Base-by-base conservation (phyloP, 805 yeast genomes). In the Yarrowia bubula region DNA sequence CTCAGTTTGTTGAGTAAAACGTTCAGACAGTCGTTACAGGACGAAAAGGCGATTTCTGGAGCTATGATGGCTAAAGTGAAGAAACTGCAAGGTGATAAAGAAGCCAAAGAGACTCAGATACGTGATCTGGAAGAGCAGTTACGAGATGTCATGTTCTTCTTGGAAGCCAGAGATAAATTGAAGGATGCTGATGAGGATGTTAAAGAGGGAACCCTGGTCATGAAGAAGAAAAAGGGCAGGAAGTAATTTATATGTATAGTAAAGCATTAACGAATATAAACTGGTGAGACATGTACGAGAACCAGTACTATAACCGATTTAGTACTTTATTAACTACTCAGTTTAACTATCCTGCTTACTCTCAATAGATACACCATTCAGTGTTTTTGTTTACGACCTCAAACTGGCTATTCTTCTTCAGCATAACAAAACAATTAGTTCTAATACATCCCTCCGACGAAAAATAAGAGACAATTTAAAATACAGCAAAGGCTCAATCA, bases 61-160 rank as follows among this genome's bases (percentile, higher is more conserved):
- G 80, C 76, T 2, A 70, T 84, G 55, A 69, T 77, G 2, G 72
- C 75, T 28, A 80, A 80, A 61, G 67, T 84, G 7, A 82, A 78
- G 22, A 69, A 69, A 2, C 58, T 83, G 4, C 67, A 73, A 18
- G 37, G 67, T 11, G 75, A 76, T 38, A 69, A 67, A 18, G 62
- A 53, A 22, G 67, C 68, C n/a, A 69, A 71, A 37, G 65, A 58
- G 10, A 44, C 46, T 15, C 46, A 48, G 14, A 57, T 68, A 11
- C 65, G 35, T 8, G 77, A 74, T 14, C 68, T 75, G 33, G 64
- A 68, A 60, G 78, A 76, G 13, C 77, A 75, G 65, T 46, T 67
- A 65, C 83, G 80, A 33, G 97, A 91, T 73, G 74, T 91, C 63
- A 89, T 92, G 96, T 88, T 90, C 68, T 90, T 79, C 71, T 75